Conservation (phyloP, 176 grass and related monocot species). For the Triticum turgidum region DNA sequence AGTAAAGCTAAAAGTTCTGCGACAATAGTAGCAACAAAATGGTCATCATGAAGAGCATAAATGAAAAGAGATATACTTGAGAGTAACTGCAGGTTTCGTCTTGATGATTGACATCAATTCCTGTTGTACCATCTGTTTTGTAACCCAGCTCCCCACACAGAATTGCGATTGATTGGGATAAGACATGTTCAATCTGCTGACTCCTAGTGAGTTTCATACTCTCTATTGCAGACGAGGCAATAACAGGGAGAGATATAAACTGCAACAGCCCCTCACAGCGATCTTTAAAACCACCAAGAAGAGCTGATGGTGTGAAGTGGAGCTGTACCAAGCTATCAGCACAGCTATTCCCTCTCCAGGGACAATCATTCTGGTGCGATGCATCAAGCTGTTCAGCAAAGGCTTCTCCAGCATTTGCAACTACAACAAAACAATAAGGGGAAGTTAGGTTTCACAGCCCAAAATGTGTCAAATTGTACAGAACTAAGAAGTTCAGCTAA, state of each 20-base stretch:
- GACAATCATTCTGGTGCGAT: constrained; percentile 66
- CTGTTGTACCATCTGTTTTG: constrained; percentile 47
- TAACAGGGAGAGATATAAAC: constrained; percentile 73
- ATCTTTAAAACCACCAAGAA: constrained; percentile 95
- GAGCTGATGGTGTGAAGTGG: constrained; percentile 65
- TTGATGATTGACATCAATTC: constrained; percentile 59
- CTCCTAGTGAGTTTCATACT: constrained; percentile 80
- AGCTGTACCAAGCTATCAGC: constrained; percentile 90
- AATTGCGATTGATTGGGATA: constrained; percentile 66
- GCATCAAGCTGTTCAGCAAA: constrained; percentile 77
- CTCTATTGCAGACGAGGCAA: constrained; percentile 71
- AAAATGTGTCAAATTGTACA: not conserved
- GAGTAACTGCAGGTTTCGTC: constrained; percentile 65
- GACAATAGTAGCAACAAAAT: constrained; percentile 19
- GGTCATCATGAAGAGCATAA: constrained; percentile 15
- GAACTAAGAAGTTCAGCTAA: constrained; percentile 23
- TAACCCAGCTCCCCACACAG: constrained; percentile 73
- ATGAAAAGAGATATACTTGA: constrained; percentile 59
- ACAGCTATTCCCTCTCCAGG: constrained; percentile 91
- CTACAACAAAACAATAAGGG: constrained; percentile 49
- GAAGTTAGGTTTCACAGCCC: constrained; percentile 23
- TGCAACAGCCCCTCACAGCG: constrained; percentile 85
- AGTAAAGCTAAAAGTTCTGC: constrained; percentile 42
- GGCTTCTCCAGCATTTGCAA: constrained; percentile 58
- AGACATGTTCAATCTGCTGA: constrained; percentile 58